Evolutionary conservation across 768 basidiomycete genomes (phyloP).

Genomic region (Mycena vulgaris): DNA sequence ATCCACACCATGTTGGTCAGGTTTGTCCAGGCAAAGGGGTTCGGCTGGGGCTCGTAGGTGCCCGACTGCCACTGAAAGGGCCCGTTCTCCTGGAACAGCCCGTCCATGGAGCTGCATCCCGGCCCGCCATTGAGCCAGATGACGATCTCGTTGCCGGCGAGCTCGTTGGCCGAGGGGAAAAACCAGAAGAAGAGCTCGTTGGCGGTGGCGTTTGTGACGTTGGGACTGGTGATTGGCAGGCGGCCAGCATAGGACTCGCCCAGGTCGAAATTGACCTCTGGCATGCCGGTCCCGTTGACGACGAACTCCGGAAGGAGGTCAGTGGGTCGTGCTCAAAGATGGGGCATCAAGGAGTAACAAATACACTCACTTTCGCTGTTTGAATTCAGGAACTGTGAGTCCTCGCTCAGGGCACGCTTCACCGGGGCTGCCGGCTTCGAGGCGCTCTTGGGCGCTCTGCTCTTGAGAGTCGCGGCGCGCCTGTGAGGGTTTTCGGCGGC

Average conservation of each 20-base stretch:
- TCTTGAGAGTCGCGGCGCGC: conserved; percentile 23
- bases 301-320: conserved; percentile 19
- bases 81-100: conserved; percentile 27
- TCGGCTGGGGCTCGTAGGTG: conserved; percentile 7
- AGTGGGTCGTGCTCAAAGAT: conserved; percentile 16
- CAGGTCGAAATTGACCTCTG: conserved; percentile 12
- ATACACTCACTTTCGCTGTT: conserved; percentile 23
- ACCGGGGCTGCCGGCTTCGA: conserved; percentile 21
- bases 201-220: conserved; percentile 5
- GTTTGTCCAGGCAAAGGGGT: conserved; percentile 15
- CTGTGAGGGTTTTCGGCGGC: conserved; percentile 27
- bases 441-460: conserved; percentile 22
- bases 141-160: conserved; percentile 19
- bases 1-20: conserved; percentile 24
- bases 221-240: conserved; percentile 19
- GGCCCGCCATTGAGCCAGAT: conserved; percentile 29
- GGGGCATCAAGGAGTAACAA: conserved; percentile 15
- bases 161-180: conserved; percentile 21
- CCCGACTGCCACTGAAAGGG: conserved; percentile 24
- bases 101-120: conserved; percentile 25
- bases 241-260: conserved; percentile 26
- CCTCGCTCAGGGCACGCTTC: conserved; percentile 23
- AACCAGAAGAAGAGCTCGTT: conserved; percentile 29
- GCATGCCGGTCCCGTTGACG: conserved; percentile 24
- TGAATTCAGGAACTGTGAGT: conserved; percentile 22